Percentiles rank a stretch among this genome's conserved stretches.
Evolutionary conservation across 495 filamentous ascomycete species (phyloP).

Genomic region (Penicillium arizonense): DNA sequence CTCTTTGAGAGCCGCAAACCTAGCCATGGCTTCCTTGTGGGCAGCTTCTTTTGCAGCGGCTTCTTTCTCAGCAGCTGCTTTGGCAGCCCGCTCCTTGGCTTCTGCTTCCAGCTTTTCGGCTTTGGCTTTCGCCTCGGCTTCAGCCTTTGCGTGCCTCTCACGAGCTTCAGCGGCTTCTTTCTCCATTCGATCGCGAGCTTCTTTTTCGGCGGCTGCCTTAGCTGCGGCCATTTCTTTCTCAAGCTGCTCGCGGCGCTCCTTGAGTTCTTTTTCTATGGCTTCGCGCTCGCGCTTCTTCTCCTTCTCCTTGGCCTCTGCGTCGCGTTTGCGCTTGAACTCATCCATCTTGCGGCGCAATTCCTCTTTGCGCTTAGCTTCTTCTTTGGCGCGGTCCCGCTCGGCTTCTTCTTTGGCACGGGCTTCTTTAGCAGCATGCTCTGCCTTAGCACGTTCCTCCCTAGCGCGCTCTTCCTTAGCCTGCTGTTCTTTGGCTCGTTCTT

Average conservation of each 20-base stretch:
- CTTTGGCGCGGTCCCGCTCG: slow-evolving; percentile 68
- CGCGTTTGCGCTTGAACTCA: slow-evolving; percentile 52
- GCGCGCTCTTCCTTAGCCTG: not conserved
- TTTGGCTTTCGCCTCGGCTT: slow-evolving; percentile 34
- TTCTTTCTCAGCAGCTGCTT: slow-evolving; percentile 45
- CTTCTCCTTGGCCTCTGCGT: slow-evolving; percentile 45
- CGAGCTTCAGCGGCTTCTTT: slow-evolving; percentile 33
- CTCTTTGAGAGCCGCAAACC: slow-evolving; percentile 45
- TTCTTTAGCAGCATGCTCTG: slow-evolving; percentile 16
- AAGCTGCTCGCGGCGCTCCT: slow-evolving; percentile 47
- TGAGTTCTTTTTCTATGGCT: slow-evolving; percentile 49
- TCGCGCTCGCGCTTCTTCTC: slow-evolving; percentile 47
- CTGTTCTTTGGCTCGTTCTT: not conserved
- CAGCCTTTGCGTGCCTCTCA: slow-evolving; percentile 26
- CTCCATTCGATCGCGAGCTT: slow-evolving; percentile 43
- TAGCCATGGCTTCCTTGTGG: slow-evolving; percentile 48
- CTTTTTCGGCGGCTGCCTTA: slow-evolving; percentile 44
- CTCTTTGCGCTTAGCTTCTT: slow-evolving; percentile 59
- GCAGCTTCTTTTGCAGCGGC: slow-evolving; percentile 43
- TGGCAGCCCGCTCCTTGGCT: slow-evolving; percentile 33
- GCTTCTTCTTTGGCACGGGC: slow-evolving; percentile 36
- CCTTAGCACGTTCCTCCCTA: slow-evolving; percentile 9
- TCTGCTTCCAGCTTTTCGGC: slow-evolving; percentile 40
- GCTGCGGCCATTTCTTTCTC: slow-evolving; percentile 49
- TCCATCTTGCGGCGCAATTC: slow-evolving; percentile 59